Conservation (phyloP, 306 rosid genomes). For the Biancaea sappan region DNA sequence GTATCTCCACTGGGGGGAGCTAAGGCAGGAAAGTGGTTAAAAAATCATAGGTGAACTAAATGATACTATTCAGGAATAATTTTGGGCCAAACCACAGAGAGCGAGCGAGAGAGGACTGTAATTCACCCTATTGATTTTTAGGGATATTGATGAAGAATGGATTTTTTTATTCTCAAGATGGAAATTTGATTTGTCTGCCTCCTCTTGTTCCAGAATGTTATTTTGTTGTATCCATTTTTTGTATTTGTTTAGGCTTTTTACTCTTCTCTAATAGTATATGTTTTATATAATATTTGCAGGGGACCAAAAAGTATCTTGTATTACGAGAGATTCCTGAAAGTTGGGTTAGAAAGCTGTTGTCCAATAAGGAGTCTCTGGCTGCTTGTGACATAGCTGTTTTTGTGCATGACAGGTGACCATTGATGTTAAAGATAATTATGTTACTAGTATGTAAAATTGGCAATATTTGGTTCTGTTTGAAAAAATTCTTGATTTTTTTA, state of each 20-base stretch:
- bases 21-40: too few species aligned
- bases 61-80: too few species aligned
- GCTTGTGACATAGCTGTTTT: slow-evolving; percentile 89
- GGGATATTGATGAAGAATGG: neutral
- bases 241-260: neutral
- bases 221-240: neutral
- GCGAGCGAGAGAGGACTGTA: too few species aligned
- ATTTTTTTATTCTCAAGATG: neutral
- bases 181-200: neutral
- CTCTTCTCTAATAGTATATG: neutral
- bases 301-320: slow-evolving; percentile 68
- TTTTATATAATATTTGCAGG: slow-evolving; percentile 48
- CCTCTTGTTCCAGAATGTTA: neutral
- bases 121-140: too few species aligned
- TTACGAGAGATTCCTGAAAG: slow-evolving; percentile 90
- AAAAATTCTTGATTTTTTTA: neutral
- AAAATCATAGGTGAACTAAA: too few species aligned
- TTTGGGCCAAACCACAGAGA: too few species aligned
- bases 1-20: too few species aligned
- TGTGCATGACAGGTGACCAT: slow-evolving; percentile 81
- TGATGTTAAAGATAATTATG: slow-evolving; percentile 8
- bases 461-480: neutral
- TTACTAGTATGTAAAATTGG: neutral
- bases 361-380: slow-evolving; percentile 88
- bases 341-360: slow-evolving; percentile 63